Conservation (phyloP, 2,329 filamentous ascomycete genomes). For the Aureobasidium namibiae region DNA sequence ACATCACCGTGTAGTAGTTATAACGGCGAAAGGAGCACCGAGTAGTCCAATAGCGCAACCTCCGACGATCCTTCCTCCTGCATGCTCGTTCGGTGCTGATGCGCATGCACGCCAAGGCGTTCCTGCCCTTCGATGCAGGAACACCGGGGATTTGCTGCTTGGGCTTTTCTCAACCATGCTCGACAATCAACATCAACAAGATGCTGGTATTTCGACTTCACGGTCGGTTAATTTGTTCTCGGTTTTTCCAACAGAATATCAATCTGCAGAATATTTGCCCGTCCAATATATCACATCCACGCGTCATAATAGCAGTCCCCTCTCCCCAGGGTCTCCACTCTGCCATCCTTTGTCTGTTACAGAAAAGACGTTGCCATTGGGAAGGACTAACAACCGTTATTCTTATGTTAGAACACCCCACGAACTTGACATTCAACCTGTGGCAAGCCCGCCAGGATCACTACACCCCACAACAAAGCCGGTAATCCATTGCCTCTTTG, state of each 20-base stretch:
- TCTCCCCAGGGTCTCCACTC: too few relatives aligned
- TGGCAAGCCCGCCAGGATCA: neutral
- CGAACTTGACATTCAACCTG: neutral
- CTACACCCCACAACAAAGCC: neutral
- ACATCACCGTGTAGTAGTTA: conserved; percentile 10
- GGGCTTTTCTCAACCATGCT: neutral
- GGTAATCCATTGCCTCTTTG: conserved; percentile 1
- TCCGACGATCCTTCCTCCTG: conserved; percentile 6
- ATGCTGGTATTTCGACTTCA: neutral
- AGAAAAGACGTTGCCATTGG: conserved; percentile 5
- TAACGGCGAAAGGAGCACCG: neutral
- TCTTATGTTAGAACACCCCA: neutral
- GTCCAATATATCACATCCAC: neutral
- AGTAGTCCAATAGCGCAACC: conserved; percentile 1
- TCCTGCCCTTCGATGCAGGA: neutral
- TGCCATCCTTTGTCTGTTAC: neutral
- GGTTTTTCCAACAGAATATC: neutral
- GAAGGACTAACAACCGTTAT: conserved; percentile 6
- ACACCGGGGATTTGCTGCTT: neutral
- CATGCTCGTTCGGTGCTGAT: neutral
- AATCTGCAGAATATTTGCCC: neutral
- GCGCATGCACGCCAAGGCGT: conserved; percentile 1
- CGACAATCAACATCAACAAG: neutral
- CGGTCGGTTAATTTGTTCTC: neutral
- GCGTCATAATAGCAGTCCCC: neutral